Conservation (phyloP, 1,284 basidiomycete genomes). For the Lentinula novae-zelandiae region DNA sequence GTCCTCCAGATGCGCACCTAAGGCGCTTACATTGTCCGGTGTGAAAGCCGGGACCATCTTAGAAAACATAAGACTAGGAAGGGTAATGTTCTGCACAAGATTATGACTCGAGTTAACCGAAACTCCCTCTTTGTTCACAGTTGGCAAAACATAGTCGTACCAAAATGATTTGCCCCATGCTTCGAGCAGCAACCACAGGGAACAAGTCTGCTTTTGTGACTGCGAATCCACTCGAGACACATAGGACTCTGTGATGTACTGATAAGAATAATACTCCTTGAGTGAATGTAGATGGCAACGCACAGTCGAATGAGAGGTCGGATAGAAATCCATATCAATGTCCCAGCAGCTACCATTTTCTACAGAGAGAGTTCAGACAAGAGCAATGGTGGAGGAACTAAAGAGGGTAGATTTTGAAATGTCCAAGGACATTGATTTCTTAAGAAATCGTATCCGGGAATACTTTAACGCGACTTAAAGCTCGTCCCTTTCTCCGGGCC, state of each 20-base stretch:
- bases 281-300: conserved; percentile 20
- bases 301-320: conserved; percentile 60
- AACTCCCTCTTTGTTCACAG: not conserved
- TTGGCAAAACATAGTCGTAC: conserved; percentile 24
- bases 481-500: too few species aligned
- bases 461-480: too few species aligned
- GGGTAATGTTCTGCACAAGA: conserved; percentile 50
- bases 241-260: conserved; percentile 41
- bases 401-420: not conserved
- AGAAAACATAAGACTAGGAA: conserved; percentile 73
- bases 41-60: conserved; percentile 76
- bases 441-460: too few species aligned
- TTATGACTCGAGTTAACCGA: not conserved
- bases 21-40: conserved; percentile 54
- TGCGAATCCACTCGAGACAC: conserved; percentile 49
- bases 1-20: conserved; percentile 41
- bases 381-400: not conserved
- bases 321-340: conserved; percentile 54
- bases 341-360: conserved; percentile 29
- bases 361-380: not conserved
- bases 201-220: conserved; percentile 62
- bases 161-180: conserved; percentile 56
- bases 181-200: conserved; percentile 52
- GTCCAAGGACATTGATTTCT: too few species aligned
- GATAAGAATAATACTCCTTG: not conserved